phyloP scores from a whole-genome alignment of 78 protist genomes.

The Dictyostelium citrinum region DNA sequence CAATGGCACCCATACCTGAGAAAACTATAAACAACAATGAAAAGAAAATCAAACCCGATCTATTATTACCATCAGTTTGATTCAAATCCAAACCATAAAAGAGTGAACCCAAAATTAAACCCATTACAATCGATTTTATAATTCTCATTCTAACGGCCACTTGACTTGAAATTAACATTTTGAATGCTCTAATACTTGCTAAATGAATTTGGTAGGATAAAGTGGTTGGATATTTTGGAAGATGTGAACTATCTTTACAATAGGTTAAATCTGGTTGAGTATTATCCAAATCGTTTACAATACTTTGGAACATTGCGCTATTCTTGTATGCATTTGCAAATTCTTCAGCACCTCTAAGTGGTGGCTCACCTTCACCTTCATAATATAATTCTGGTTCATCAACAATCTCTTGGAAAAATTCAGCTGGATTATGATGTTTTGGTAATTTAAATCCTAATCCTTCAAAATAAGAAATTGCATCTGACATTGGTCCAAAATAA shows the following conservation, averaged over 20 bases:
- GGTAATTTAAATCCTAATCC: conserved; percentile 64
- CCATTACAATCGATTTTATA: conserved; percentile 56
- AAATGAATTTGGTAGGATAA: conserved; percentile 10
- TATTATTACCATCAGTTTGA: conserved; percentile 25
- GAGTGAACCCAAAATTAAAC: conserved; percentile 52
- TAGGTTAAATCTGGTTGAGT: not conserved
- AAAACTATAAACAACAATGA: conserved; percentile 42
- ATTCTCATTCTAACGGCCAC: conserved; percentile 32
- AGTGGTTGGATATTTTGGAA: conserved; percentile 13
- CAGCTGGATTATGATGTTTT: conserved; percentile 75
- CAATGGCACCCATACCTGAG: conserved; percentile 53
- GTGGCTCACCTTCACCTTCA: conserved; percentile 37
- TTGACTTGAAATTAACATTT: conserved; percentile 54
- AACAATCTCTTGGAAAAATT: conserved; percentile 69
- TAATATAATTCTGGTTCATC: conserved; percentile 67
- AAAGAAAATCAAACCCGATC: conserved; percentile 74
- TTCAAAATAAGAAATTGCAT: conserved; percentile 57
- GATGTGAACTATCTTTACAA: conserved; percentile 16
- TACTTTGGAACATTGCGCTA: not conserved
- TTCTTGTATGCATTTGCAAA: conserved; percentile 35
- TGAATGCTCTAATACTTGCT: conserved; percentile 34
- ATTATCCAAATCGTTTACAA: conserved; percentile 11
- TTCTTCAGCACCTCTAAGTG: conserved; percentile 45
- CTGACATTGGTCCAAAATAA: conserved; percentile 64
- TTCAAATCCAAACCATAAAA: not conserved